Conservation (phyloP, 768 basidiomycete species). For the Auricularia cornea region DNA sequence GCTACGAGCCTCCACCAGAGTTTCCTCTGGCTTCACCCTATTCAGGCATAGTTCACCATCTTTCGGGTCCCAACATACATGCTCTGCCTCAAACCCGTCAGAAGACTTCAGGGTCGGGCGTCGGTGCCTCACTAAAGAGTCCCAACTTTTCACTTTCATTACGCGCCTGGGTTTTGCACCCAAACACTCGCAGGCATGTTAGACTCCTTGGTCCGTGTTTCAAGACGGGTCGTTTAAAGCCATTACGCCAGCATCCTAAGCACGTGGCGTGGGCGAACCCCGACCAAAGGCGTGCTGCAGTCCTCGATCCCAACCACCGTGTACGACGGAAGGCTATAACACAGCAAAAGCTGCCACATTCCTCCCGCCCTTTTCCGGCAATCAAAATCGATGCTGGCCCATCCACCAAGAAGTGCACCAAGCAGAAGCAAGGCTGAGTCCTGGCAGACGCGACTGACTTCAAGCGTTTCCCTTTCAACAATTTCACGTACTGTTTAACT, state of each 20-base stretch:
- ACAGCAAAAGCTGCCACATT: constrained; percentile 58
- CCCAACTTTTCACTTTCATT: constrained; percentile 69
- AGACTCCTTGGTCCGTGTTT: constrained; percentile 84
- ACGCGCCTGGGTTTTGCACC: constrained; percentile 60
- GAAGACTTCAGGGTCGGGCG: constrained; percentile 67
- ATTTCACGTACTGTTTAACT: constrained; percentile 77
- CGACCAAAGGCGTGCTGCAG: constrained; percentile 51
- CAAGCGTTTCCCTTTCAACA: constrained; percentile 72
- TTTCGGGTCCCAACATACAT: constrained; percentile 83
- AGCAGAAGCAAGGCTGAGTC: constrained; percentile 46
- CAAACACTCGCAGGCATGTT: constrained; percentile 76
- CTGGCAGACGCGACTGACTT: constrained; percentile 54
- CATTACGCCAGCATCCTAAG: constrained; percentile 72
- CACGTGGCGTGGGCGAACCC: constrained; percentile 45
- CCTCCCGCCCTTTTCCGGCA: constrained; percentile 47
- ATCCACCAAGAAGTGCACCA: constrained; percentile 45
- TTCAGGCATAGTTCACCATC: constrained; percentile 87
- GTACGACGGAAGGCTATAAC: constrained; percentile 55
- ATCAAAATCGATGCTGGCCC: constrained; percentile 64
- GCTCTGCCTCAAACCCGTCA: constrained; percentile 73
- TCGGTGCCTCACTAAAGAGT: constrained; percentile 58
- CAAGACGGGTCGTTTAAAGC: constrained; percentile 76
- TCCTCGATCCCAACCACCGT: constrained; percentile 52
- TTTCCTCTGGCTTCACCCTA: constrained; percentile 93
- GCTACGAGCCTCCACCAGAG: constrained; percentile 93